Percentiles rank a stretch among this genome's conserved stretches.
Conservation (phyloP, 305 asterid genomes). For the Stenogyne calaminthoides region DNA sequence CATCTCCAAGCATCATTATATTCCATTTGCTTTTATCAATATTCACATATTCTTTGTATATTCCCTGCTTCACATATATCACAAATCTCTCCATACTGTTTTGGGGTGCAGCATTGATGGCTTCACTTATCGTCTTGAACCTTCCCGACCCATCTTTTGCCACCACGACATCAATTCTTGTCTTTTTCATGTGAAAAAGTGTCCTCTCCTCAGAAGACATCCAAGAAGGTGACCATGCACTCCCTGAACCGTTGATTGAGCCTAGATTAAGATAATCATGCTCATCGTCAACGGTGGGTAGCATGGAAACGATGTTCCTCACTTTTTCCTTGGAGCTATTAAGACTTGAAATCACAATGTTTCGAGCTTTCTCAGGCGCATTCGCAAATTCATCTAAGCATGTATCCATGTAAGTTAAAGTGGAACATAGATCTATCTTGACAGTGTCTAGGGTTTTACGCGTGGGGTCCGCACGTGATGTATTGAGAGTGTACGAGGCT, state of each 20-base stretch:
- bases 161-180: background rate
- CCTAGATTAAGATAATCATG: background rate
- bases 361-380: background rate
- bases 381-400: background rate
- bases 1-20: constrained; percentile 39
- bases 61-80: constrained; percentile 45
- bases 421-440: background rate
- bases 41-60: constrained; percentile 36
- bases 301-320: background rate
- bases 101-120: constrained; percentile 40
- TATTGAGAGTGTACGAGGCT: too few relatives aligned
- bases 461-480: background rate
- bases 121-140: constrained; percentile 45
- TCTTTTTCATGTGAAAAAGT: background rate
- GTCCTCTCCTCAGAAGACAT: background rate
- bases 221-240: background rate
- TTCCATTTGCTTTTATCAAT: constrained; percentile 38
- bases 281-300: background rate
- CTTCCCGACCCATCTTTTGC: constrained; percentile 53
- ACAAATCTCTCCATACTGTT: constrained; percentile 25
- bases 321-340: background rate
- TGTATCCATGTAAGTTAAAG: background rate
- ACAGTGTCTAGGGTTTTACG: background rate
- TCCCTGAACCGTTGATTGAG: background rate
- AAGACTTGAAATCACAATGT: background rate